Conservation (phyloP, 768 basidiomycete genomes). For the Wakefieldia striispora region DNA sequence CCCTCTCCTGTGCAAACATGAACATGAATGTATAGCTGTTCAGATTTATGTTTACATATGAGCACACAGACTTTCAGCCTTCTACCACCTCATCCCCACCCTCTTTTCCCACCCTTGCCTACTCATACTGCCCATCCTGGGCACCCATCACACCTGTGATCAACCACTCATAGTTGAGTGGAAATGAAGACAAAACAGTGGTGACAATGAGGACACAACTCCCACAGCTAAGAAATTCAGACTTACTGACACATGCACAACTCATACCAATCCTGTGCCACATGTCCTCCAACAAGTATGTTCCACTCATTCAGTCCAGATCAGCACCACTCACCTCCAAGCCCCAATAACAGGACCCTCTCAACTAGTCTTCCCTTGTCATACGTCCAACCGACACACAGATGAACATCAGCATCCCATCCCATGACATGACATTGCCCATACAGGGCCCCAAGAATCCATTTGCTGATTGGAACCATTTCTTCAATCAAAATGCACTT, state of each 20-base stretch:
- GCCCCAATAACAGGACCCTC: slow-evolving; percentile 62
- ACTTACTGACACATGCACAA: slow-evolving; percentile 36
- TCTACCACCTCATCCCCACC: no score
- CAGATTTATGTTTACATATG: no score
- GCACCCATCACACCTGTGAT: no score
- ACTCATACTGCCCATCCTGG: no score
- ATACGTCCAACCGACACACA: slow-evolving; percentile 95
- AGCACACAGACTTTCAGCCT: no score
- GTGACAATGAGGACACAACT: no score
- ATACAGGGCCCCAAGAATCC: slow-evolving; percentile 91
- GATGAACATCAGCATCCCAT: slow-evolving; percentile 95
- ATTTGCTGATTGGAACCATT: slow-evolving; percentile 77
- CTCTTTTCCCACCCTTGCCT: no score
- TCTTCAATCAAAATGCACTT: slow-evolving; percentile 90
- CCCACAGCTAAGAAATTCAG: slow-evolving; percentile 59
- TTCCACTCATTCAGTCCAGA: slow-evolving; percentile 2
- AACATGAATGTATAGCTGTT: no score
- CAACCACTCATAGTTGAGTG: no score
- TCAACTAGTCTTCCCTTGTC: slow-evolving; percentile 77
- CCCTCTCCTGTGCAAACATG: no score
- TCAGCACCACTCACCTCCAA: slow-evolving; percentile 6
- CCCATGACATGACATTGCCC: slow-evolving; percentile 83
- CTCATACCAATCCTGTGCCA: slow-evolving; percentile 61
- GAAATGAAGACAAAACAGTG: no score
- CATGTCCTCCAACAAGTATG: slow-evolving; percentile 86